Percentiles rank a stretch among this genome's conserved stretches.
Conservation (phyloP, 345 rosid species). For the Eucalyptus coolabah region DNA sequence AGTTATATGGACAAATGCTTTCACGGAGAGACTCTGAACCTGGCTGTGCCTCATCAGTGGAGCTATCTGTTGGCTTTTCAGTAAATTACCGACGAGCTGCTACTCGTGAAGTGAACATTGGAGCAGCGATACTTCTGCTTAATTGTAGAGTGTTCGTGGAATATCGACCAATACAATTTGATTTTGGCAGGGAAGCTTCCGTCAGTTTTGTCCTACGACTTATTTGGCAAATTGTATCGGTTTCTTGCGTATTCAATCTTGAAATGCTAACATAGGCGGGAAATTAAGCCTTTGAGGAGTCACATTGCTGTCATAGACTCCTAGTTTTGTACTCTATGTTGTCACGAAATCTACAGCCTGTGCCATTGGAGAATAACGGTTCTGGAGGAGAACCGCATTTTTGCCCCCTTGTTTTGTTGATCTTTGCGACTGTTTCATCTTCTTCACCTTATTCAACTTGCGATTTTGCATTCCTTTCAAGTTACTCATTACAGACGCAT, state of each 20-base stretch:
- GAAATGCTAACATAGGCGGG: not conserved
- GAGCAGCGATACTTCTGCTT: not conserved
- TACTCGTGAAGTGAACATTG: not conserved
- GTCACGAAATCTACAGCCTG: not conserved
- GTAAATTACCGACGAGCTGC: not conserved
- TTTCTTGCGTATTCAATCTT: not conserved
- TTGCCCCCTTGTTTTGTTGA: not conserved
- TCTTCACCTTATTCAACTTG: not conserved
- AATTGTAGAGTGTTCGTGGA: not conserved
- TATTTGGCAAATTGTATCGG: not conserved
- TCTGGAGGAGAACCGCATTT: not conserved
- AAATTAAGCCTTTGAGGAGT: not conserved
- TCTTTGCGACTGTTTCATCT: not conserved
- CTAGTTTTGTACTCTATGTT: not conserved
- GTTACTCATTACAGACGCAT: not conserved
- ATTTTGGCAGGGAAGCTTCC: not conserved
- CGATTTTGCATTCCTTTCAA: not conserved
- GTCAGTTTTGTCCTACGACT: not conserved
- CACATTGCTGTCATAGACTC: not conserved
- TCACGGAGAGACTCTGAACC: not conserved
- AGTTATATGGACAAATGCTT: slow-evolving; percentile 6
- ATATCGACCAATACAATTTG: not conserved
- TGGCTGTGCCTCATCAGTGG: not conserved
- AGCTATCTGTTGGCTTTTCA: not conserved
- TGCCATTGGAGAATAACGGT: not conserved